These are phyloP conservation scores for Oemleria cerasiformis DNA, from an alignment of 306 rosid genomes.

Conservation along the genomic window DNA sequence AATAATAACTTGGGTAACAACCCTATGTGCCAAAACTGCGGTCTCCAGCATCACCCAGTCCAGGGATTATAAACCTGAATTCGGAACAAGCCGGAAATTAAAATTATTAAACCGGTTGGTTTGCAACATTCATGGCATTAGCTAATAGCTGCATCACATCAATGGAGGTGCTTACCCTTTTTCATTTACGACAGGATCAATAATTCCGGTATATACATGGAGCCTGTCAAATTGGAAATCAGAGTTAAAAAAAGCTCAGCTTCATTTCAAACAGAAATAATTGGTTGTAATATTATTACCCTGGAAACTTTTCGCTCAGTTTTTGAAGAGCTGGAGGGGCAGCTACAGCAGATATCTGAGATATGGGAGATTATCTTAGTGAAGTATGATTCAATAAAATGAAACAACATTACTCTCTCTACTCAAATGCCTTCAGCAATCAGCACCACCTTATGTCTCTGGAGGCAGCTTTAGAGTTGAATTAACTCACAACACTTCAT, in stretches of 20 bases:
- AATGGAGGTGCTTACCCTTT: conserved; percentile 57
- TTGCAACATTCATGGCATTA: conserved; percentile 4
- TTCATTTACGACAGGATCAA: conserved; percentile 79
- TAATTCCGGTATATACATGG: conserved; percentile 82
- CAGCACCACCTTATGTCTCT: not conserved
- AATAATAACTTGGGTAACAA: not conserved
- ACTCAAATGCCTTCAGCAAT: not conserved
- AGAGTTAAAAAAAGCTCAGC: conserved; percentile 10
- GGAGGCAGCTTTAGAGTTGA: not conserved
- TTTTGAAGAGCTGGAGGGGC: conserved; percentile 96
- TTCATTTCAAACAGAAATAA: conserved; percentile 16
- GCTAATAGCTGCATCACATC: not conserved
- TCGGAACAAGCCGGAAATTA: not conserved
- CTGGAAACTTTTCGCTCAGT: conserved; percentile 88
- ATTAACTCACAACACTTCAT: not conserved
- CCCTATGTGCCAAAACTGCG: conserved; percentile 79
- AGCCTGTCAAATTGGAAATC: conserved; percentile 46
- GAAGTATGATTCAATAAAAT: conserved; percentile 1
- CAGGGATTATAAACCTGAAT: conserved; percentile 89
- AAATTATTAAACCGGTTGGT: not conserved
- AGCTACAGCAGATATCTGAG: conserved; percentile 86
- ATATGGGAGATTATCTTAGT: conserved; percentile 4
- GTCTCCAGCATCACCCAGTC: conserved; percentile 98
- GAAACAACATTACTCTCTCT: not conserved
- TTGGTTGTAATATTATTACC: conserved; percentile 43